phyloP scores from a whole-genome alignment of 805 yeast genomes.

The Candida xiaguanensis region DNA sequence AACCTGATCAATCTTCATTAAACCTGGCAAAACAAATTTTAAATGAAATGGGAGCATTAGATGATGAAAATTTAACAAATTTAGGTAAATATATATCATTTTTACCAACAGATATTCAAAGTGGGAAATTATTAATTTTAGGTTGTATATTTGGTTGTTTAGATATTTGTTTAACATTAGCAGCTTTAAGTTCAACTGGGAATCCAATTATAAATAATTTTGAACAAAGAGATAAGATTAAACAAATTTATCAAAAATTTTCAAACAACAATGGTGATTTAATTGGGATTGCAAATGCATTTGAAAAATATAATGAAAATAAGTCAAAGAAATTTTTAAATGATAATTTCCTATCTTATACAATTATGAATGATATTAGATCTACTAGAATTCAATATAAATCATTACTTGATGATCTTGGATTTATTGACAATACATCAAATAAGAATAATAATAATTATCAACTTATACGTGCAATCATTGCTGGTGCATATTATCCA shows the following conservation, averaged over 20 bases:
- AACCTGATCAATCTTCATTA: constrained; percentile 60
- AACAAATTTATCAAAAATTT: constrained; percentile 37
- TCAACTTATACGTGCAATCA: constrained; percentile 57
- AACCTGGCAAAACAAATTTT: constrained; percentile 49
- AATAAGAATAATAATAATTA: constrained; percentile 52
- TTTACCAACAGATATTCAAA: constrained; percentile 81
- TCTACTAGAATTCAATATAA: constrained; percentile 69
- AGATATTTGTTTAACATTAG: constrained; percentile 73
- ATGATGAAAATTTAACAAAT: constrained; percentile 52
- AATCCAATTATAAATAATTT: constrained; percentile 63
- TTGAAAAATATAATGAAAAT: constrained; percentile 45
- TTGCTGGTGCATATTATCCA: constrained; percentile 83
- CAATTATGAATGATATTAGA: constrained; percentile 64
- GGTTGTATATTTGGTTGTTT: constrained; percentile 83
- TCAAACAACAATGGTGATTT: constrained; percentile 69
- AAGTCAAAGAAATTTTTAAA: constrained; percentile 41
- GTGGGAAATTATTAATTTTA: constrained; percentile 76
- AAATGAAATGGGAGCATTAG: constrained; percentile 71
- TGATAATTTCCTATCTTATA: constrained; percentile 58
- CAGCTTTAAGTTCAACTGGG: constrained; percentile 71
- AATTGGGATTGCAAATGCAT: constrained; percentile 61
- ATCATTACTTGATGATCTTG: constrained; percentile 70
- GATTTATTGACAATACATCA: constrained; percentile 48
- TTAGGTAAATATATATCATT: constrained; percentile 77
- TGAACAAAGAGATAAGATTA: constrained; percentile 65